These are phyloP conservation scores for Xylariaceae sp. DNA, from an alignment of 2,329 filamentous ascomycete genomes.

Conservation along the genomic window DNA sequence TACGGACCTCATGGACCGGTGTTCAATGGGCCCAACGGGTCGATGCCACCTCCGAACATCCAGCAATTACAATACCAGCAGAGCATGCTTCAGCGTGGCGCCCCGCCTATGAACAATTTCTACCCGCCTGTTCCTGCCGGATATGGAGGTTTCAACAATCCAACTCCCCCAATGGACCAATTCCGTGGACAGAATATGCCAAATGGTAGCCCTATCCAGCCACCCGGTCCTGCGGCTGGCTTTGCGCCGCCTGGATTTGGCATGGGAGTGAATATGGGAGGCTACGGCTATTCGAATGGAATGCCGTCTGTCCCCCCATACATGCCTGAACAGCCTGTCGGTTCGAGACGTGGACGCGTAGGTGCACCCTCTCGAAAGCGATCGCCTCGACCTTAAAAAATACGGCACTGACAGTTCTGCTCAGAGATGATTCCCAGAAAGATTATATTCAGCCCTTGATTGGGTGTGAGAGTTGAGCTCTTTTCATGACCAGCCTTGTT, in stretches of 20 bases:
- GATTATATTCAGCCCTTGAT: neutral
- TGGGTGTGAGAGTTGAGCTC: neutral
- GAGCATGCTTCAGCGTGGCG: slow-evolving; percentile 49
- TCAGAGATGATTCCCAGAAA: slow-evolving; percentile 28
- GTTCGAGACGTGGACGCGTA: slow-evolving; percentile 55
- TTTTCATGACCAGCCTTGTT: slow-evolving; percentile 9
- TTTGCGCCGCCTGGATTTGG: slow-evolving; percentile 33
- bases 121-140: slow-evolving; percentile 53
- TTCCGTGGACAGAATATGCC: slow-evolving; percentile 49
- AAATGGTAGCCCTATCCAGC: slow-evolving; percentile 49
- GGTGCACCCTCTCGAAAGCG: slow-evolving; percentile 38
- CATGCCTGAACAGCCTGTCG: slow-evolving; percentile 52
- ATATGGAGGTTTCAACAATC: slow-evolving; percentile 47
- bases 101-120: slow-evolving; percentile 52
- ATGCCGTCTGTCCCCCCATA: slow-evolving; percentile 47
- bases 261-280: slow-evolving; percentile 31
- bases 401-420: slow-evolving; percentile 26
- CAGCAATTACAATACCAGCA: slow-evolving; percentile 57
- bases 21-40: slow-evolving; percentile 43
- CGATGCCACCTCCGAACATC: slow-evolving; percentile 45
- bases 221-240: slow-evolving; percentile 33
- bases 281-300: slow-evolving; percentile 39
- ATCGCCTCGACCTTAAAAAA: slow-evolving; percentile 29
- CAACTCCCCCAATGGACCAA: slow-evolving; percentile 48
- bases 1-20: slow-evolving; percentile 49